phyloP scores from a whole-genome alignment of 2,329 filamentous ascomycete species.

The Taxawa tesnikishii region DNA sequence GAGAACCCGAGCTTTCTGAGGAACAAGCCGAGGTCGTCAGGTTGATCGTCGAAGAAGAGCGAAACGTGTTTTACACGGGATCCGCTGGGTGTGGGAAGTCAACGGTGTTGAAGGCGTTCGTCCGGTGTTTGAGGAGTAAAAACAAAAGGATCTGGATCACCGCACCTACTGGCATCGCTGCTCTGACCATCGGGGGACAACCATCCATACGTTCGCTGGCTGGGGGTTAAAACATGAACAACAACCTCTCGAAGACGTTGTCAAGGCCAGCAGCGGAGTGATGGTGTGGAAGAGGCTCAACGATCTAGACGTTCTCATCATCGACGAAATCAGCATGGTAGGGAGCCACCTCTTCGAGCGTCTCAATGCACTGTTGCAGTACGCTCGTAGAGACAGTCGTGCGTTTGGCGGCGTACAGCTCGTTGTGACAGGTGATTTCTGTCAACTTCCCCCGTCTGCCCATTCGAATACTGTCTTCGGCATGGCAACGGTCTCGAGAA shows the following conservation, averaged over 20 bases:
- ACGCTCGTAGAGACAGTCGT: conserved; percentile 14
- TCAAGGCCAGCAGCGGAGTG: not conserved
- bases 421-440: conserved; percentile 48
- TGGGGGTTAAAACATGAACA: conserved; percentile 39
- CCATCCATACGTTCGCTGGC: conserved; percentile 46
- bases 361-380: conserved; percentile 36
- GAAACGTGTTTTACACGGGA: conserved; percentile 56
- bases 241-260: conserved; percentile 18
- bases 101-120: conserved; percentile 40
- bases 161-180: conserved; percentile 49
- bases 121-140: conserved; percentile 21
- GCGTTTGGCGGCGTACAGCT: conserved; percentile 40
- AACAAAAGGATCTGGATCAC: conserved; percentile 36
- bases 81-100: conserved; percentile 51
- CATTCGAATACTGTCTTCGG: conserved; percentile 39
- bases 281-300: too few species aligned
- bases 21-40: conserved; percentile 40
- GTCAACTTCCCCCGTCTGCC: conserved; percentile 46
- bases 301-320: conserved; percentile 47
- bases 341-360: conserved; percentile 43
- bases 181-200: conserved; percentile 44
- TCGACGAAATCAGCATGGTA: conserved; percentile 59
- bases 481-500: conserved; percentile 30
- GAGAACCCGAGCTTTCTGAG: too few species aligned
- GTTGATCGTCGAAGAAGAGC: conserved; percentile 34